Evolutionary conservation across 2,329 filamentous ascomycete species (phyloP).

Genomic region (Arthroderma sp.): DNA sequence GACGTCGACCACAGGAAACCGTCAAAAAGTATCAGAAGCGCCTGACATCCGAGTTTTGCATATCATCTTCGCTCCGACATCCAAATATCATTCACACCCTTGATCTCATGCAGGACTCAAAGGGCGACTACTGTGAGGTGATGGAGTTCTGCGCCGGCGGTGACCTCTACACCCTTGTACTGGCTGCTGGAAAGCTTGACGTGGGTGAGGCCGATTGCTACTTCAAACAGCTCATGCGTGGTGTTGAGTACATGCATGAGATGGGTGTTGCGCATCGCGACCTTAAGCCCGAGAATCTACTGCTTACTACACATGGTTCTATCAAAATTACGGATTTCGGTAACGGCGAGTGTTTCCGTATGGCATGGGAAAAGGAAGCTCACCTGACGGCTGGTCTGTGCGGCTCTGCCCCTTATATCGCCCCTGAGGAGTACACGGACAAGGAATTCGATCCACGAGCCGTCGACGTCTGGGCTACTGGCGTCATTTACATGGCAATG

Average conservation of each 20-base stretch:
- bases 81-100: slow-evolving; percentile 97
- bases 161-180: slow-evolving; percentile 84
- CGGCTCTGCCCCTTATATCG: slow-evolving; percentile 92
- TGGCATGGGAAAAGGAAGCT: slow-evolving; percentile 97
- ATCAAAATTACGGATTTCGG: slow-evolving; percentile 98
- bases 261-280: slow-evolving; percentile 98
- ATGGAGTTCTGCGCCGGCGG: slow-evolving; percentile 99
- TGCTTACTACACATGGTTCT: slow-evolving; percentile 80
- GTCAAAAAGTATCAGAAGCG: slow-evolving; percentile 97
- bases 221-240: slow-evolving; percentile 98
- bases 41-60: slow-evolving; percentile 93
- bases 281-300: slow-evolving; percentile 88
- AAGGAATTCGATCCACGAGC: slow-evolving; percentile 93
- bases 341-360: slow-evolving; percentile 97
- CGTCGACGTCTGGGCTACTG: slow-evolving; percentile 97
- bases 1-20: slow-evolving; percentile 82
- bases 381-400: slow-evolving; percentile 97
- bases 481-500: slow-evolving; percentile 99
- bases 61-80: slow-evolving; percentile 89
- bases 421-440: slow-evolving; percentile 89
- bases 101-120: slow-evolving; percentile 86
- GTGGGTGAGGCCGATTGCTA: slow-evolving; percentile 91
- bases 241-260: slow-evolving; percentile 97
- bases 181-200: slow-evolving; percentile 77
- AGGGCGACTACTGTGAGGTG: slow-evolving; percentile 95